Evolutionary conservation across 495 filamentous ascomycete genomes (phyloP), one percentile per base, ranked within the genome.

Genomic region (Chaetomium cochliodes): DNA sequence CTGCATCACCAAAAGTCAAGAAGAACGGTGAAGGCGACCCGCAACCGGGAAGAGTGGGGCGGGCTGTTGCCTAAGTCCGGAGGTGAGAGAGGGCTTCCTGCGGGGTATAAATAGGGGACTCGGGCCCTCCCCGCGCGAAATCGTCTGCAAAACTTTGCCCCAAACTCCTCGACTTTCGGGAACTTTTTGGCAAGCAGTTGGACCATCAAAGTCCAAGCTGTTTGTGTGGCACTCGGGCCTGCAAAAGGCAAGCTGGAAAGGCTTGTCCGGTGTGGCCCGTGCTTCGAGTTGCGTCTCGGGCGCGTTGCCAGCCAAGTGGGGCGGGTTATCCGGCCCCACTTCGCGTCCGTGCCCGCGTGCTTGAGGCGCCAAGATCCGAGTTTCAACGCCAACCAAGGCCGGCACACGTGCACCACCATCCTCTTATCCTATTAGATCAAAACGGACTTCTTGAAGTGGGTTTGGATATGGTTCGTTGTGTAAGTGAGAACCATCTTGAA

Each of bases 41-140:
- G 20, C 3, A 1, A 22, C 8, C 25, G 12, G 23, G 2, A 22
- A 12, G 16, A 18, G 22, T 41, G 57, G 62, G 47, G 63, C 46
- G 49, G 37, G 39, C 49, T 65, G 63, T 28, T 65, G 49, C 56
- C 63, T 65, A 39, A 18, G 33, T 50, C 37, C 39, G 37, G 63
- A 50, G 50, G 26, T 4, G 56, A 23, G 16, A 13, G 39, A 60
- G 57, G 57, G 4, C 46, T 60, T 49, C 28, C 28, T 50, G 56
- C 50, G 63, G 63, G 63, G 63, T 65, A 65, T 65, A 65, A 54
- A 65, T 54, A 60, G 51, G 33, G 39, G 13, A 16, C 37, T 11
- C 47, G 28, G 55, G 26, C 22, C 18, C 55, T 37, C 55, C 42
- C 22, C 61, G 42, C 41, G 4, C 47, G 33, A 53, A 58, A 53